These are phyloP conservation scores for Leccinellum luteum DNA, from an alignment of 768 basidiomycete genomes.

Conservation along the genomic window DNA sequence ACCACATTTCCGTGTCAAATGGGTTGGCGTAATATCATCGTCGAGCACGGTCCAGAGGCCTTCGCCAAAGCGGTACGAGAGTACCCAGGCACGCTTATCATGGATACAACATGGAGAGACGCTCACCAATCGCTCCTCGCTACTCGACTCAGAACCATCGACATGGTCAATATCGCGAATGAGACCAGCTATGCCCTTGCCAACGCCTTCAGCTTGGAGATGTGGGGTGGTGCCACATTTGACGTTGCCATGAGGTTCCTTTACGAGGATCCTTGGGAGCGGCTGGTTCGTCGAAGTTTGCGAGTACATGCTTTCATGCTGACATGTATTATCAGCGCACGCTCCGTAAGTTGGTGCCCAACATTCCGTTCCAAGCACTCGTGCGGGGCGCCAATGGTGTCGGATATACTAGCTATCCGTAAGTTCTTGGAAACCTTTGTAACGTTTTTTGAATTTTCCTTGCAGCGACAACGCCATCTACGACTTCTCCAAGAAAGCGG, in stretches of 20 bases:
- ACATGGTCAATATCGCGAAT: constrained; percentile 98
- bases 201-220: constrained; percentile 95
- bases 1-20: constrained; percentile 76
- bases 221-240: constrained; percentile 99
- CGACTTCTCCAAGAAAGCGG: constrained; percentile 98
- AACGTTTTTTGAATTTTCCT: constrained; percentile 6
- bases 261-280: constrained; percentile 99
- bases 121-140: constrained; percentile 98
- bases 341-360: constrained; percentile 93
- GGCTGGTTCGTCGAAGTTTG: constrained; percentile 57
- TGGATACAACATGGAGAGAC: constrained; percentile 99
- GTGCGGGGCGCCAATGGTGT: constrained; percentile 99
- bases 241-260: constrained; percentile 99
- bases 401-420: constrained; percentile 98
- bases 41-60: constrained; percentile 95
- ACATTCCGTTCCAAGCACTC: constrained; percentile 97
- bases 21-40: constrained; percentile 99
- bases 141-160: constrained; percentile 91
- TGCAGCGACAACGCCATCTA: constrained; percentile 95
- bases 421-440: constrained; percentile 28
- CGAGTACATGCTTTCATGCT: constrained; percentile 4
- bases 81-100: constrained; percentile 92
- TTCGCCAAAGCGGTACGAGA: constrained; percentile 97
- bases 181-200: constrained; percentile 94
- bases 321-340: constrained; percentile 55